A percentile compares a stretch with the other conserved stretches of the same genome.
Evolutionary conservation across 306 rosid species (phyloP).

Genomic region (Gynostemma pentaphyllum): DNA sequence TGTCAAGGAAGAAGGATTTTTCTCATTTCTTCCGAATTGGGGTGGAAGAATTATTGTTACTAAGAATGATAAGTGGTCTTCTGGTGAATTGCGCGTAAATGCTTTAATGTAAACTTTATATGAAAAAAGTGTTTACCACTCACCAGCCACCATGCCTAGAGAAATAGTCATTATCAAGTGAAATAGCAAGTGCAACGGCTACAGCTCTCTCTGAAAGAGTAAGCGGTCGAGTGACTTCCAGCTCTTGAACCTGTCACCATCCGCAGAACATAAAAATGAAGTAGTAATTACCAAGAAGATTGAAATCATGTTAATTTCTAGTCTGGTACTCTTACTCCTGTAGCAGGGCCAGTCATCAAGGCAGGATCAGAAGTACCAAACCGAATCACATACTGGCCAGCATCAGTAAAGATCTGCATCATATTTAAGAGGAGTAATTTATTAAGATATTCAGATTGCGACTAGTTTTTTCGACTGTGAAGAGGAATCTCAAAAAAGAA

Average conservation of each 20-base stretch:
- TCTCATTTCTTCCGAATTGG: not conserved
- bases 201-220: slow-evolving; percentile 83
- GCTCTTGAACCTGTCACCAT: slow-evolving; percentile 57
- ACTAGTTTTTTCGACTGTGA: not conserved
- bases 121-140: slow-evolving; percentile 20
- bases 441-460: not conserved
- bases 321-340: slow-evolving; percentile 26
- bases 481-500: not conserved
- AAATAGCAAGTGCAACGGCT: slow-evolving; percentile 89
- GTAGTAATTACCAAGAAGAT: not conserved
- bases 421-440: not conserved
- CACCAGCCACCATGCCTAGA: slow-evolving; percentile 95
- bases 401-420: slow-evolving; percentile 83
- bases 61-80: too few relatives aligned
- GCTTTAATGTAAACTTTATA: not conserved
- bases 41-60: not conserved
- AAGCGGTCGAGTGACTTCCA: slow-evolving; percentile 61
- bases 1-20: too few relatives aligned
- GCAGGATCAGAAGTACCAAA: slow-evolving; percentile 69
- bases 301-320: not conserved
- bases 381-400: slow-evolving; percentile 89
- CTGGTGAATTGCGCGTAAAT: too few relatives aligned
- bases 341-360: slow-evolving; percentile 57
- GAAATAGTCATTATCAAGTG: slow-evolving; percentile 95
- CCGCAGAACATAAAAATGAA: not conserved